Evolutionary conservation across 2,329 filamentous ascomycete genomes (phyloP).

Genomic region (Apiospora marii): DNA sequence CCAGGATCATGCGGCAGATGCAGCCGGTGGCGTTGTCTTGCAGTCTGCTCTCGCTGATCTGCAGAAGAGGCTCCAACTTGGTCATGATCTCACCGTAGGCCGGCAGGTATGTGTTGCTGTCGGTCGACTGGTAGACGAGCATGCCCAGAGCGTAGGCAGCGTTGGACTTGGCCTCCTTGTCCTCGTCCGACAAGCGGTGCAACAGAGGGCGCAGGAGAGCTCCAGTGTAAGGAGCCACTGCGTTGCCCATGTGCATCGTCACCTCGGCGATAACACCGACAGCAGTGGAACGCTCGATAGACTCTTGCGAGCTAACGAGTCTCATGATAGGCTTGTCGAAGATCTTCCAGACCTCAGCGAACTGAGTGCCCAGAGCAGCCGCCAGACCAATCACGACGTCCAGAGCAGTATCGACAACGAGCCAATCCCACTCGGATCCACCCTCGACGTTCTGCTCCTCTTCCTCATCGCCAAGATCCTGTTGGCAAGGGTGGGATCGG

Average conservation of each 20-base stretch:
- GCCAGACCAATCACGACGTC: constrained; percentile 89
- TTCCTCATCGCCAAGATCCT: constrained; percentile 84
- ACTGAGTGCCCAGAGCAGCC: constrained; percentile 80
- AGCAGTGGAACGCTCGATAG: constrained; percentile 86
- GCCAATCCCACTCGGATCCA: constrained; percentile 96
- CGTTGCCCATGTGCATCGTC: constrained; percentile 81
- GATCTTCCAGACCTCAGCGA: constrained; percentile 91
- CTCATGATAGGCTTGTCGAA: constrained; percentile 93
- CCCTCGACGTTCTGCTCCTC: constrained; percentile 77
- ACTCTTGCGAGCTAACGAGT: constrained; percentile 85
- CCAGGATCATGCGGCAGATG: constrained; percentile 89
- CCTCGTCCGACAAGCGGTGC: constrained; percentile 88
- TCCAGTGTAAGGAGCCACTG: constrained; percentile 82
- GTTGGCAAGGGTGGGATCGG: constrained; percentile 90
- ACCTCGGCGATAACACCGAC: constrained; percentile 94
- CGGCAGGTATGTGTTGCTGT: constrained; percentile 76
- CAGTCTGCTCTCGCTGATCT: constrained; percentile 79
- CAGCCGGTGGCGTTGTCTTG: constrained; percentile 95
- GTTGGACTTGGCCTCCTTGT: constrained; percentile 92
- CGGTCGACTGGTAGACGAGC: constrained; percentile 81
- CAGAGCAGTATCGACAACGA: constrained; percentile 91
- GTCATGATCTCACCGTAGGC: constrained; percentile 79
- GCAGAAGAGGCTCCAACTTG: constrained; percentile 86
- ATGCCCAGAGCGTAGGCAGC: constrained; percentile 91
- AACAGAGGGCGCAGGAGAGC: constrained; percentile 81